Base-by-base conservation (phyloP, 108 stramenopile genomes). In the Fragilaria radians region DNA sequence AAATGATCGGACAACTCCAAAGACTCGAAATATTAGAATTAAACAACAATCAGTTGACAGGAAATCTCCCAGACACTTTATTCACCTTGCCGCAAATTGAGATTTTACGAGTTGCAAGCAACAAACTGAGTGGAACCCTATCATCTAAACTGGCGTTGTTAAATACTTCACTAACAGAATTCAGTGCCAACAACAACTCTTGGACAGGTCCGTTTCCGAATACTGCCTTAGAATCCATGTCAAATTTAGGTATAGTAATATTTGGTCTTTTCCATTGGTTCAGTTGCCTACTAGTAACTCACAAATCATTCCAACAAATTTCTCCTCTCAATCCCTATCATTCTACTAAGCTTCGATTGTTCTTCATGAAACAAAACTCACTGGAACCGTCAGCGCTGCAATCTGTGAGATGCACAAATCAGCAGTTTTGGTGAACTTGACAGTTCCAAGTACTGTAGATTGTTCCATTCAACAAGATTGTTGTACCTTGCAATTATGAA, bases 171-270 rank as follows among this genome's bases (percentile, higher is more conserved):
- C n/a, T n/a, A n/a, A n/a, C n/a, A n/a, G n/a, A n/a, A n/a, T n/a
- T n/a, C n/a, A n/a, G n/a, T n/a, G n/a, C n/a, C n/a, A n/a, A n/a
- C n/a, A n/a, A n/a, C n/a, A n/a, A n/a, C n/a, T n/a, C n/a, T n/a
- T n/a, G n/a, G n/a, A n/a, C n/a, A n/a, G n/a, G n/a, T n/a, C n/a
- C n/a, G n/a, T n/a, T n/a, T n/a, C n/a, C n/a, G n/a, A n/a, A n/a
- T n/a, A n/a, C 24, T 11, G 61, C 24, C 32, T 62, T 62, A 21
- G 49, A 51, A 30, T 21, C 18, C 4, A 24, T 62, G 26, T 51
- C 47, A 1, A 32, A 22, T 14, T 30, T 62, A 2, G 32, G 61
- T 62, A 51, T n/a, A n/a, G n/a, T n/a, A 48, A 49, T 62, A n/a
- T 11, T 5, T 4, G 4, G 4, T 19, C 42, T 19, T 19, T 24